Base-by-base conservation (phyloP, 2,329 filamentous ascomycete genomes). In the Phaeomoniella chlamydospora region DNA sequence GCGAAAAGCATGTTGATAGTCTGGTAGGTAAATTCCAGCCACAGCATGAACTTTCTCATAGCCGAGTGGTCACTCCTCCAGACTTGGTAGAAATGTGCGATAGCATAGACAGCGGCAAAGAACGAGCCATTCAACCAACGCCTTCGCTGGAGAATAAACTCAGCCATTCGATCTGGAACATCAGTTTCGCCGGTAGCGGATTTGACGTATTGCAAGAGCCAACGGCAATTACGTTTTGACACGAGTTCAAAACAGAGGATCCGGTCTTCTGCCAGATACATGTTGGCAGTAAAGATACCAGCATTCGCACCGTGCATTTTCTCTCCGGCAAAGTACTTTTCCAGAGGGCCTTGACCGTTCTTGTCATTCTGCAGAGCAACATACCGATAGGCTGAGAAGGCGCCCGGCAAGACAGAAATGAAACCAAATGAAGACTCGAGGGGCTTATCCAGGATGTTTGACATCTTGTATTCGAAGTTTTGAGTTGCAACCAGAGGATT, bases 391-490 rank as follows among this genome's bases (percentile, higher is more conserved):
- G 90, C 90, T n/a, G 88, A 96, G 60, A 98, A 94, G 39, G 90
- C 90, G 65, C 90, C 90, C 1, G 90, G 90, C 52, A 98, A 68
- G 51, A 98, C 90, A 31, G 84, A 85, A 54, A 98, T 96, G 62
- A 96, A 98, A 33, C 90, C 90, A 57, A 98, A 98, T 0, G 88
- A 84, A 3, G 88, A 96, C 56, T 98, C 90, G 29, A 98, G 66
- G 2, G 90, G 90, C 63, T 98, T 98, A 58, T 98, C 90, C 31
- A 98, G 71, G 53, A 98, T 98, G 53, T 98, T 98, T 57, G 85
- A 94, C 81, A 98, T 94, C 70, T 98, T 98, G 71, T 98, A 98
- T 64, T 98, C 90, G 49, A 98, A 98, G 54, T 98, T 98, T 52
- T 98, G 90, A 1, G 87, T 87, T 2, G 90, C 90, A 15, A 98